Percentiles rank a stretch among this genome's conserved stretches.
Evolutionary conservation across 1,139 yeast species (phyloP).

Genomic region (Saccharomyces hybrid): DNA sequence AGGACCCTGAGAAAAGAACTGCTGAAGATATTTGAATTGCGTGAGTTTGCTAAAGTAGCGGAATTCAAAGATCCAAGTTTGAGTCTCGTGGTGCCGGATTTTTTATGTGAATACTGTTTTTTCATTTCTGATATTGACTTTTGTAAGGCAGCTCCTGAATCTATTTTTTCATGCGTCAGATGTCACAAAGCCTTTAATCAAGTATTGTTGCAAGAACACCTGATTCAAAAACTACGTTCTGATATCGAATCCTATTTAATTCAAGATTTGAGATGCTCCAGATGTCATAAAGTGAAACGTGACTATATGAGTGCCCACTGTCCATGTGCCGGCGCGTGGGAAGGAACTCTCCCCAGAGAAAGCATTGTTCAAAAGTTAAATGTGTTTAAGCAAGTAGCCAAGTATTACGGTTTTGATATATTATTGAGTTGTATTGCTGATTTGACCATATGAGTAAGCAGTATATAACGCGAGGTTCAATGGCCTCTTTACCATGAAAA

Average conservation of each 20-base stretch:
- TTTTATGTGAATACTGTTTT: constrained; percentile 76
- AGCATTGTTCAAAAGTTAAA: constrained; percentile 41
- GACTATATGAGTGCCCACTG: constrained; percentile 72
- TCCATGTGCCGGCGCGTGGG: constrained; percentile 84
- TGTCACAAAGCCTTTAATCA: constrained; percentile 62
- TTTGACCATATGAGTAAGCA: constrained; percentile 1
- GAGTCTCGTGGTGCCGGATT: constrained; percentile 55
- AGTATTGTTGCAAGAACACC: constrained; percentile 66
- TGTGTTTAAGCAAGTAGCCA: constrained; percentile 53
- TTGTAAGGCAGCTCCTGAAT: constrained; percentile 51
- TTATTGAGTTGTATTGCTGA: constrained; percentile 43
- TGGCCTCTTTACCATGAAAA: neutral
- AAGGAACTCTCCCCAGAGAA: constrained; percentile 43
- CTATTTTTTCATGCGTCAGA: constrained; percentile 58
- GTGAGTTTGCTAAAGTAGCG: constrained; percentile 77
- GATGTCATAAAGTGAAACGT: constrained; percentile 62
- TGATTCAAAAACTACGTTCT: constrained; percentile 57
- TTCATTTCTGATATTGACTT: constrained; percentile 69
- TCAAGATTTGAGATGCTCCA: constrained; percentile 77
- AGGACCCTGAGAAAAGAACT: constrained; percentile 69
- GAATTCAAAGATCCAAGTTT: constrained; percentile 71
- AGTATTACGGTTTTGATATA: constrained; percentile 52
- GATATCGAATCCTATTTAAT: constrained; percentile 52
- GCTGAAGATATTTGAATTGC: constrained; percentile 62
- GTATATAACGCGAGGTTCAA: neutral